Percentiles rank a stretch among this genome's conserved stretches.
These are phyloP conservation scores for Paramecium octaurelia DNA, from an alignment of 73 alveolate genomes.

Conservation along the genomic window DNA sequence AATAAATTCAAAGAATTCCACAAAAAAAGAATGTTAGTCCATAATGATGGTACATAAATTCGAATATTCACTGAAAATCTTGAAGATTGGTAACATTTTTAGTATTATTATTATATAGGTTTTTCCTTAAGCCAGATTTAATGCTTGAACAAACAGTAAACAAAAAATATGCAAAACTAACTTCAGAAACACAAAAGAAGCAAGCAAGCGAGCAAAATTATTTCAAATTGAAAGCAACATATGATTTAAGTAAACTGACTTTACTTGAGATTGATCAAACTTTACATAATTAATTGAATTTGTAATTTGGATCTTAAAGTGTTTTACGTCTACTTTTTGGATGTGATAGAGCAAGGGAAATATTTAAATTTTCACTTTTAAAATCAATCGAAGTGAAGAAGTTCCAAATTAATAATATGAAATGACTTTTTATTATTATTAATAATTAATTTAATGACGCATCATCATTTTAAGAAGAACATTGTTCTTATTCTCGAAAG, in stretches of 20 bases:
- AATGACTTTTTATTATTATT: not conserved
- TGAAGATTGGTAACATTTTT: not conserved
- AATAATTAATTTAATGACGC: not conserved
- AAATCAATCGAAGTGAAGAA: not conserved
- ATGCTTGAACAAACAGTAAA: not conserved
- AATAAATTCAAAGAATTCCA: not conserved
- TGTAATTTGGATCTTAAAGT: not conserved
- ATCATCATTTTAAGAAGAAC: not conserved
- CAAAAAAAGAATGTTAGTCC: not conserved
- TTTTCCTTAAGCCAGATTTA: not conserved
- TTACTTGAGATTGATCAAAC: conserved; percentile 7
- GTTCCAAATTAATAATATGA: not conserved
- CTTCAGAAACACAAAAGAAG: not conserved
- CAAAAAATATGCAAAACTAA: not conserved
- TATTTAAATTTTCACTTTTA: not conserved
- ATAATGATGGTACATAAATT: not conserved
- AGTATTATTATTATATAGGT: not conserved
- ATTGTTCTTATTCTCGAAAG: not conserved
- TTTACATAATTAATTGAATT: not conserved
- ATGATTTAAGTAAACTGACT: not conserved
- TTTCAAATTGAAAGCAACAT: not conserved
- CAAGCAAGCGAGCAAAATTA: not conserved
- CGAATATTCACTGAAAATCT: not conserved
- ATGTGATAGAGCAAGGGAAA: conserved; percentile 37
- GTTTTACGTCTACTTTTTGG: not conserved